Base-by-base conservation (phyloP, 129 eudicot species). In the Pseudognaphalium luteoalbum region DNA sequence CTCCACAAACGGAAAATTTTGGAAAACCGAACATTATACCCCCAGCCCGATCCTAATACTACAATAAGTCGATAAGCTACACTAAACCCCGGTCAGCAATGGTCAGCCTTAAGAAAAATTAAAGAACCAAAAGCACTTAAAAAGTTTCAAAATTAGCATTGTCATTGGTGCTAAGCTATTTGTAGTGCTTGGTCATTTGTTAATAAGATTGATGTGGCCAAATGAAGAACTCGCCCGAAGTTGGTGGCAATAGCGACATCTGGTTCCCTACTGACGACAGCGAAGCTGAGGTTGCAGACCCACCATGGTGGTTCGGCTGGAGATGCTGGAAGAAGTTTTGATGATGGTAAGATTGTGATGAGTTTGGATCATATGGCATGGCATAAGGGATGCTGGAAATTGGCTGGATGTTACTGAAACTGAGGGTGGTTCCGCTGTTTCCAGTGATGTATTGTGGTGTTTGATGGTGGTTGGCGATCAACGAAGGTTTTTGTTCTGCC, bases 141-240 rank as follows among this genome's bases (percentile, higher is more conserved):
- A 34, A 60, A 73, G 79, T 66, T 80, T 66, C 83, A 73, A 80
- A 80, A 80, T 80, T 73, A 80, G 83, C 83, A 65, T 73, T 41
- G 54, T 80, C 79, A 73, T 37, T 4, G 21, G 7, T n/a, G 71
- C 80, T 80, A 73, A 73, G 83, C 78, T 73, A 82, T 68, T 67
- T 50, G 62, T 37, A 71, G 52, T 74, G 74, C 80, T 66, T 74
- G 30, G 70, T 41, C 66, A 57, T 59, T 16, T 72, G 73, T 71
- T 80, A 84, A 87, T 87, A 92, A 30, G 84, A 76, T 61, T 87
- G 89, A 76, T 92, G 85, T 37, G 93, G 91, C 96, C 97, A 92
- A 28, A 89, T 77, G 89, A 85, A 87, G 37, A 87, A 89, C 88
- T 92, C 96, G 9, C 82, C 82, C 1, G 85, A 86, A 66, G 29